phyloP scores from a whole-genome alignment of 2,329 filamentous ascomycete genomes.

The Diplodia seriata region DNA sequence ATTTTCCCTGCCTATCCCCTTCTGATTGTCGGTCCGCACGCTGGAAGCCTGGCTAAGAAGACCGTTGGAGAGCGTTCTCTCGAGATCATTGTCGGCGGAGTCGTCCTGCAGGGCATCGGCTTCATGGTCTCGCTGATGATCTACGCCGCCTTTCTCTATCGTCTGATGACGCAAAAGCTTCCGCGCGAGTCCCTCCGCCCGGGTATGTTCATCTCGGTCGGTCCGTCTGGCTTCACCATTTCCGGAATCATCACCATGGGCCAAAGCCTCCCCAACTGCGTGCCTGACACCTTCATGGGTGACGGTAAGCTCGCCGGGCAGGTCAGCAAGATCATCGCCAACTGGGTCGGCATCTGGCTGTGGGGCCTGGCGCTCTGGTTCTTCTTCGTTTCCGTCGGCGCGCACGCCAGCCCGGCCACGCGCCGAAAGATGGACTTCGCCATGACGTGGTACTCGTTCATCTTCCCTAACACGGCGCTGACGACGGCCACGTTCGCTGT shows the following conservation, averaged over 20 bases:
- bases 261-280: conserved; percentile 55
- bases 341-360: conserved; percentile 77
- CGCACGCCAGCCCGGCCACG: conserved; percentile 71
- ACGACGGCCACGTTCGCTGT: conserved; percentile 76
- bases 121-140: conserved; percentile 77
- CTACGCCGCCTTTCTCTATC: conserved; percentile 82
- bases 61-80: conserved; percentile 52
- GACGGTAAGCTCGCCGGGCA: conserved; percentile 61
- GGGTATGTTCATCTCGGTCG: conserved; percentile 85
- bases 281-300: conserved; percentile 63
- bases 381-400: conserved; percentile 79
- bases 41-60: conserved; percentile 62
- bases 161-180: conserved; percentile 86
- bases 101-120: conserved; percentile 68
- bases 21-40: conserved; percentile 77
- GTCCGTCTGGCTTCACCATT: conserved; percentile 74
- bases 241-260: conserved; percentile 67
- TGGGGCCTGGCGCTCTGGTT: conserved; percentile 87
- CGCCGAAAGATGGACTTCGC: conserved; percentile 72
- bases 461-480: conserved; percentile 80
- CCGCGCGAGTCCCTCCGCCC: conserved; percentile 77
- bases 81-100: conserved; percentile 65
- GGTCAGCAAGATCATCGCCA: conserved; percentile 61
- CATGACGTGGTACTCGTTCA: conserved; percentile 86
- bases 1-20: conserved; percentile 86